These are phyloP conservation scores for Monotropa hypopitys DNA, from an alignment of 179 eudicot genomes.

Conservation along the genomic window DNA sequence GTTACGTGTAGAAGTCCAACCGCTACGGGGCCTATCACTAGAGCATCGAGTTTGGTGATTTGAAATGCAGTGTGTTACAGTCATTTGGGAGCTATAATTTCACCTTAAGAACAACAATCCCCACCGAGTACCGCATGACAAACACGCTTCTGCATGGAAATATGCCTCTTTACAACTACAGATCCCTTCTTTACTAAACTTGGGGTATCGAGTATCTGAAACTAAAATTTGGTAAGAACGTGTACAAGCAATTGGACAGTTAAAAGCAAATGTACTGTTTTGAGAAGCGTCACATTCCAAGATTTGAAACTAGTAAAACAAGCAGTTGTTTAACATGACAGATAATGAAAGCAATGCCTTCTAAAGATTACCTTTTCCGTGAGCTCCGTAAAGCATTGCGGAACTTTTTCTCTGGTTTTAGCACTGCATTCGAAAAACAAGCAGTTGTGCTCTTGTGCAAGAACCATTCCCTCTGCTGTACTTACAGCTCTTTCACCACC, in stretches of 20 bases:
- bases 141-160: conserved; percentile 41
- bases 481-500: conserved; percentile 45
- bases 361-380: conserved; percentile 25
- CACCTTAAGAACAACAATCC: conserved; percentile 21
- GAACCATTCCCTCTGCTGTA: conserved; percentile 44
- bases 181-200: conserved; percentile 71
- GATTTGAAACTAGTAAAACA: not conserved
- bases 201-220: conserved; percentile 74
- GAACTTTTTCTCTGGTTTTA: conserved; percentile 42
- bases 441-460: conserved; percentile 39
- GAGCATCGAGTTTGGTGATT: not conserved
- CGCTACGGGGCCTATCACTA: not conserved
- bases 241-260: not conserved
- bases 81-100: not conserved
- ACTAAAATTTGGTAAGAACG: not conserved
- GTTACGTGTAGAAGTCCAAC: not conserved
- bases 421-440: conserved; percentile 53
- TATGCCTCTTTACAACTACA: conserved; percentile 52
- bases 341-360: not conserved
- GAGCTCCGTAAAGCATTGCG: conserved; percentile 43
- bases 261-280: not conserved
- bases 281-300: not conserved
- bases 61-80: not conserved
- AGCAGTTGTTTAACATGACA: not conserved
- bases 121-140: not conserved